Percentiles rank a stretch among this genome's conserved stretches.
These are phyloP conservation scores for Backusella macrospora DNA, from an alignment of 192 early-diverging fungal genomes.

Conservation along the genomic window DNA sequence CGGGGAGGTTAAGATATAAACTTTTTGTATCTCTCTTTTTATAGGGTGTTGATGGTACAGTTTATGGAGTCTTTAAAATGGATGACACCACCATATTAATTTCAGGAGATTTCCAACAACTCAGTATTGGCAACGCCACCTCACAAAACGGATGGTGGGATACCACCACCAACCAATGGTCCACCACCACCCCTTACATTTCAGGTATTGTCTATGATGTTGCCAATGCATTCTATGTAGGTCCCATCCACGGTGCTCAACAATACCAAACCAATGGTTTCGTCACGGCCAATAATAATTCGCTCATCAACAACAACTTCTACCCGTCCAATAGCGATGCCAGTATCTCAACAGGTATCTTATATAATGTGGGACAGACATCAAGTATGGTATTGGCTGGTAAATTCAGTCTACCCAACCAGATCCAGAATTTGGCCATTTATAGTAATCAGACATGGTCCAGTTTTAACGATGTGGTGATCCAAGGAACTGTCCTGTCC, in stretches of 20 bases:
- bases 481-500: slow-evolving; percentile 50
- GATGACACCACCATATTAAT: slow-evolving; percentile 7
- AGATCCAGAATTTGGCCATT: slow-evolving; percentile 51
- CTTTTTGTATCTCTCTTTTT: background rate
- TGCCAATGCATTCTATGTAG: slow-evolving; percentile 12
- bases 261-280: slow-evolving; percentile 20
- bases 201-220: slow-evolving; percentile 24
- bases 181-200: background rate
- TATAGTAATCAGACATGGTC: slow-evolving; percentile 49
- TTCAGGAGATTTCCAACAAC: slow-evolving; percentile 17
- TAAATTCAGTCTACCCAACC: slow-evolving; percentile 46
- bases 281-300: slow-evolving; percentile 1
- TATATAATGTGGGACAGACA: slow-evolving; percentile 13
- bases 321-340: background rate
- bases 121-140: background rate
- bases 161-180: background rate
- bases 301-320: background rate
- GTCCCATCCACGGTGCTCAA: slow-evolving; percentile 19
- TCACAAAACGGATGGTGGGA: slow-evolving; percentile 26
- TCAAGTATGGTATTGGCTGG: slow-evolving; percentile 54
- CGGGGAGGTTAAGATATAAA: background rate
- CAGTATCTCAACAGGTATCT: background rate
- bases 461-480: slow-evolving; percentile 40
- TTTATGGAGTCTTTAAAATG: slow-evolving; percentile 4
- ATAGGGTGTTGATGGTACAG: slow-evolving; percentile 26